Conservation (phyloP, 75 land plant genomes). For the Pseudotsuga menziesii region DNA sequence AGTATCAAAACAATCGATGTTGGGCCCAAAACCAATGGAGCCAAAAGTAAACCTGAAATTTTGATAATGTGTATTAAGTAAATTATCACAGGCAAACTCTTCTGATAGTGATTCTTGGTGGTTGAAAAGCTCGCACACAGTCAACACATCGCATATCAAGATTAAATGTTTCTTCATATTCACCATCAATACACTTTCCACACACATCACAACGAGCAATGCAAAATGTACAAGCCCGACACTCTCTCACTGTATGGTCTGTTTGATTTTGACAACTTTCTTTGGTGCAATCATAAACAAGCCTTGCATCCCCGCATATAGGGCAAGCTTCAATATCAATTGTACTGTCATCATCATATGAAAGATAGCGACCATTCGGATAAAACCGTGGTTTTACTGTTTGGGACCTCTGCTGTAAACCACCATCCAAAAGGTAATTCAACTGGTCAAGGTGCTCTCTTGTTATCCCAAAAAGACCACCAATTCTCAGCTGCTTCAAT, state of each 20-base stretch:
- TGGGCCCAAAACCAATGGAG: not conserved
- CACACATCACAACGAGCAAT: conserved; percentile 66
- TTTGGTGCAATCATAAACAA: conserved; percentile 72
- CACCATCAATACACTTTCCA: conserved; percentile 57
- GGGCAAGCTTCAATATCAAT: conserved; percentile 59
- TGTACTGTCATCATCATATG: conserved; percentile 41
- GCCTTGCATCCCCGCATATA: conserved; percentile 37
- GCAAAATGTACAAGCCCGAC: conserved; percentile 72
- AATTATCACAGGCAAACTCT: conserved; percentile 28
- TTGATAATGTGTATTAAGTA: not conserved
- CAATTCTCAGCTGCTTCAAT: conserved; percentile 48
- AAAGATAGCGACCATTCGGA: conserved; percentile 17
- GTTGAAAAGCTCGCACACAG: conserved; percentile 44
- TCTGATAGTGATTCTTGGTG: conserved; percentile 20
- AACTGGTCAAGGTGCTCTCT: conserved; percentile 46
- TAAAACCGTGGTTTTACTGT: conserved; percentile 48
- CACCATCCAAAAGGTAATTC: conserved; percentile 28
- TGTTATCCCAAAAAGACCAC: conserved; percentile 54
- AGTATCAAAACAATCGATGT: not conserved
- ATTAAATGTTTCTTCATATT: conserved; percentile 66
- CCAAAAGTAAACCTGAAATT: not conserved
- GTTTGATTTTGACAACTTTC: conserved; percentile 31
- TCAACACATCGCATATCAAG: conserved; percentile 46
- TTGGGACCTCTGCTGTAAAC: conserved; percentile 3
- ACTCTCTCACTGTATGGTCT: conserved; percentile 12